Percentiles rank a stretch among this genome's conserved stretches.
These are phyloP conservation scores for Domatiomyces catenatus DNA, from an alignment of 2,329 filamentous ascomycete species.

Conservation along the genomic window DNA sequence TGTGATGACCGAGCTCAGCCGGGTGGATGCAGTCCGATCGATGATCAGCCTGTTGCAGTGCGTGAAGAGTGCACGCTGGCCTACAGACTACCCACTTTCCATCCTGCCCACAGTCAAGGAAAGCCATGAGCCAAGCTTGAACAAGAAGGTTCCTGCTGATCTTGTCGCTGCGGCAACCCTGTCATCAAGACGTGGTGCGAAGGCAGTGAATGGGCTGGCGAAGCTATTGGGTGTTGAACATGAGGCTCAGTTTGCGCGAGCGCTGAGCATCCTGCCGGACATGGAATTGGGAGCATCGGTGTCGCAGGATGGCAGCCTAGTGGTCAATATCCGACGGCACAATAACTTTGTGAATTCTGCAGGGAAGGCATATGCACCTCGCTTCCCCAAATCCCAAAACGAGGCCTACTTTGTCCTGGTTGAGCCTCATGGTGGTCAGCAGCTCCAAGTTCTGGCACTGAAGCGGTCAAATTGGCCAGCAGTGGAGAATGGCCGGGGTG, in stretches of 20 bases:
- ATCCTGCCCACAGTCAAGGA: constrained; percentile 60
- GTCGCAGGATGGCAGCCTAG: constrained; percentile 16
- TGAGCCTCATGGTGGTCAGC: constrained; percentile 31
- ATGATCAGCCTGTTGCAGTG: constrained; percentile 81
- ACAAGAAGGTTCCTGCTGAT: constrained; percentile 13
- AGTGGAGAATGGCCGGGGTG: constrained; percentile 11
- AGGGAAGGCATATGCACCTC: constrained; percentile 66
- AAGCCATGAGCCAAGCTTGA: constrained; percentile 9
- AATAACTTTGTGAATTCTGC: constrained; percentile 37
- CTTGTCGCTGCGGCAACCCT: constrained; percentile 13
- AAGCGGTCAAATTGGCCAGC: constrained; percentile 67
- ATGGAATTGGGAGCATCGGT: constrained; percentile 7
- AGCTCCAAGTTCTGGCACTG: constrained; percentile 62
- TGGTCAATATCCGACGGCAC: constrained; percentile 10
- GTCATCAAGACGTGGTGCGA: constrained; percentile 11
- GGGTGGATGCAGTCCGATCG: constrained; percentile 59
- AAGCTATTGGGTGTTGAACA: constrained; percentile 14
- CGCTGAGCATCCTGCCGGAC: constrained; percentile 27
- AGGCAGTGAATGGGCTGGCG: constrained; percentile 17
- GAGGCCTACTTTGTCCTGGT: constrained; percentile 86
- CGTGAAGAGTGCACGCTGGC: constrained; percentile 88
- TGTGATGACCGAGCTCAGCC: constrained; percentile 69
- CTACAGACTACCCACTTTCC: constrained; percentile 59
- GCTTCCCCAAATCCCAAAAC: constrained; percentile 84
- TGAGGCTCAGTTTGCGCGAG: constrained; percentile 32